A percentile compares a stretch with the other conserved stretches of the same genome.
phyloP scores from a whole-genome alignment of 805 yeast species.

The Starmerella tilneyi region DNA sequence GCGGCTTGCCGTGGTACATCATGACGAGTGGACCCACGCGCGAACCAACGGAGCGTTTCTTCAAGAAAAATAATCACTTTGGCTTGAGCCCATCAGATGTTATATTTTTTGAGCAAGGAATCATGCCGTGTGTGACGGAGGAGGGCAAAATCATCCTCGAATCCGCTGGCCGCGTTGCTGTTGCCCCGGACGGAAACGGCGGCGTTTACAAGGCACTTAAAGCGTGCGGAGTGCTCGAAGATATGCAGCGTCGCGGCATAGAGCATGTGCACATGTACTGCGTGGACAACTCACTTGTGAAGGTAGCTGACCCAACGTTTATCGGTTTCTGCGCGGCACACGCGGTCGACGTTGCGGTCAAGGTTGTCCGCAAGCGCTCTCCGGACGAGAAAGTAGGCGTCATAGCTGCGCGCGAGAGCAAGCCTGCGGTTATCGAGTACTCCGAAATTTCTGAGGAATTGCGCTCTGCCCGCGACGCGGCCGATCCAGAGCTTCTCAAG shows the following conservation, averaged over 20 bases:
- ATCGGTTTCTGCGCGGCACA: conserved; percentile 72
- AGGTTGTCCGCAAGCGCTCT: conserved; percentile 86
- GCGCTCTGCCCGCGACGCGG: conserved; percentile 52
- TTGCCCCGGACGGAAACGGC: conserved; percentile 97
- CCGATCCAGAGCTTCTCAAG: conserved; percentile 44
- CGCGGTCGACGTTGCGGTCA: conserved; percentile 69
- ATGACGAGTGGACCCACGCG: conserved; percentile 94
- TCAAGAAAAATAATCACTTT: conserved; percentile 51
- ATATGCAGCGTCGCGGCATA: conserved; percentile 56
- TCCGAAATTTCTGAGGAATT: conserved; percentile 74
- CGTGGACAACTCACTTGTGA: conserved; percentile 86
- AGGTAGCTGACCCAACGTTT: conserved; percentile 84
- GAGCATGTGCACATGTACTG: conserved; percentile 94
- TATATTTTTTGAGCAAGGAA: conserved; percentile 85
- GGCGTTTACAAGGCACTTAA: conserved; percentile 81
- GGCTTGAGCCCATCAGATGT: conserved; percentile 57
- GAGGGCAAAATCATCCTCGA: conserved; percentile 67
- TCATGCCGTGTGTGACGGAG: conserved; percentile 73
- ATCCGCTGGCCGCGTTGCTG: conserved; percentile 46
- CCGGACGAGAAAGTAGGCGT: conserved; percentile 86
- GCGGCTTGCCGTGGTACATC: conserved; percentile 67
- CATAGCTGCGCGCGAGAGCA: conserved; percentile 49
- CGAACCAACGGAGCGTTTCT: conserved; percentile 59
- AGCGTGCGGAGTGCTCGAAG: conserved; percentile 54
- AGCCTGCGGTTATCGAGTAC: conserved; percentile 90